Conservation (phyloP, 2,329 filamentous ascomycete species). For the Didymosphaeria variabile region DNA sequence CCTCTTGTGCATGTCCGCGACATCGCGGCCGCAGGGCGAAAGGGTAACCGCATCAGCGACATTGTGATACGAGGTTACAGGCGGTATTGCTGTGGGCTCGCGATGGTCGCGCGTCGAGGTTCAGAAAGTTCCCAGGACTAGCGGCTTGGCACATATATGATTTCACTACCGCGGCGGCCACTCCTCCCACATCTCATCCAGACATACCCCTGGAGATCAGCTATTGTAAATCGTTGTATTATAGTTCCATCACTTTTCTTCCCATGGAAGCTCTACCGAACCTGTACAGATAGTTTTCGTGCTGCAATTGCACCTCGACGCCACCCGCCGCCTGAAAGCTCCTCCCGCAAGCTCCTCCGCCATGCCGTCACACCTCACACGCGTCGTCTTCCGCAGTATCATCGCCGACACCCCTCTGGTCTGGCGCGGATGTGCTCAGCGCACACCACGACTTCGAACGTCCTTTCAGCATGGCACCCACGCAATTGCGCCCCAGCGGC, state of each 20-base stretch:
- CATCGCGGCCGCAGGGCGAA: constrained; percentile 21
- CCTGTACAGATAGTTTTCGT: neutral
- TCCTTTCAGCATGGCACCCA: constrained; percentile 32
- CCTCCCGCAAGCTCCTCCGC: constrained; percentile 25
- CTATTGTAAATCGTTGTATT: neutral
- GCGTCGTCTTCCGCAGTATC: constrained; percentile 67
- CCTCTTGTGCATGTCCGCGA: constrained; percentile 29
- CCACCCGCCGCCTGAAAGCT: constrained; percentile 16
- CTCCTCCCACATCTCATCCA: constrained; percentile 4
- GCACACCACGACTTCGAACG: constrained; percentile 35
- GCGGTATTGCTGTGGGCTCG: neutral
- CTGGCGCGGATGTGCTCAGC: constrained; percentile 56
- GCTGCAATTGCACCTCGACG: constrained; percentile 23
- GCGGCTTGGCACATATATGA: constrained; percentile 29
- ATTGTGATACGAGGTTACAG: constrained; percentile 26
- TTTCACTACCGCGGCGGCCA: constrained; percentile 22
- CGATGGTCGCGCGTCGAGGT: constrained; percentile 25
- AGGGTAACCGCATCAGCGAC: constrained; percentile 29
- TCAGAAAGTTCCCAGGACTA: constrained; percentile 20
- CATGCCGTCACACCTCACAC: constrained; percentile 70
- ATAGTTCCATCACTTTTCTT: neutral
- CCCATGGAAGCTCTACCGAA: constrained; percentile 7
- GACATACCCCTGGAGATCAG: neutral
- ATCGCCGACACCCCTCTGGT: constrained; percentile 61
- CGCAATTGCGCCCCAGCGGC: constrained; percentile 49